phyloP scores from a whole-genome alignment of 169 alveolate genomes.

The Plasmodium berghei region DNA sequence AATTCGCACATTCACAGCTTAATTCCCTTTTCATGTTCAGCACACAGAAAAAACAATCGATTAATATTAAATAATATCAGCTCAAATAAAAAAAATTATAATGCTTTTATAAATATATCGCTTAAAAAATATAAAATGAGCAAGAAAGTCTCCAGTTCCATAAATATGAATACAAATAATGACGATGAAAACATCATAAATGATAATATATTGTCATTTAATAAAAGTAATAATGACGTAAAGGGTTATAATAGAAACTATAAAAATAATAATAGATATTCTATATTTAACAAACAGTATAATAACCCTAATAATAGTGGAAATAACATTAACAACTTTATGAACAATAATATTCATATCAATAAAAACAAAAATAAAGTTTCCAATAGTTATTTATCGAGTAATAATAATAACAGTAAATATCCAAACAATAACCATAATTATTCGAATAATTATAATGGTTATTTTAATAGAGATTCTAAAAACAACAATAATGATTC shows the following conservation, averaged over 20 bases:
- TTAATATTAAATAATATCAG: slow-evolving; percentile 21
- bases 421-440: slow-evolving; percentile 1
- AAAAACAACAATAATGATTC: slow-evolving; percentile 4
- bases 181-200: slow-evolving; percentile 52
- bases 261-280: slow-evolving; percentile 33
- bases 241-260: slow-evolving; percentile 14
- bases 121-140: slow-evolving; percentile 60
- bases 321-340: not conserved
- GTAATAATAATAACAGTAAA: slow-evolving; percentile 4
- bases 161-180: slow-evolving; percentile 60
- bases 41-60: slow-evolving; percentile 13
- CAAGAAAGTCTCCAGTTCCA: slow-evolving; percentile 45
- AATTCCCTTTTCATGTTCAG: not conserved
- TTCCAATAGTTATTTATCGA: not conserved
- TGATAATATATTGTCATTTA: slow-evolving; percentile 31
- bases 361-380: not conserved
- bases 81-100: slow-evolving; percentile 42
- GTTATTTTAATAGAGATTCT: slow-evolving; percentile 19
- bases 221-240: slow-evolving; percentile 49
- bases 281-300: slow-evolving; percentile 30
- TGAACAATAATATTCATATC: not conserved
- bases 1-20: slow-evolving; percentile 10
- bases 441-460: slow-evolving; percentile 7
- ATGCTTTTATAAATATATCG: slow-evolving; percentile 50
- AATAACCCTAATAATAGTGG: not conserved